A percentile compares a stretch with the other conserved stretches of the same genome.
phyloP scores from a whole-genome alignment of 805 yeast genomes.

The Kluyveromyces dobzhanskii region DNA sequence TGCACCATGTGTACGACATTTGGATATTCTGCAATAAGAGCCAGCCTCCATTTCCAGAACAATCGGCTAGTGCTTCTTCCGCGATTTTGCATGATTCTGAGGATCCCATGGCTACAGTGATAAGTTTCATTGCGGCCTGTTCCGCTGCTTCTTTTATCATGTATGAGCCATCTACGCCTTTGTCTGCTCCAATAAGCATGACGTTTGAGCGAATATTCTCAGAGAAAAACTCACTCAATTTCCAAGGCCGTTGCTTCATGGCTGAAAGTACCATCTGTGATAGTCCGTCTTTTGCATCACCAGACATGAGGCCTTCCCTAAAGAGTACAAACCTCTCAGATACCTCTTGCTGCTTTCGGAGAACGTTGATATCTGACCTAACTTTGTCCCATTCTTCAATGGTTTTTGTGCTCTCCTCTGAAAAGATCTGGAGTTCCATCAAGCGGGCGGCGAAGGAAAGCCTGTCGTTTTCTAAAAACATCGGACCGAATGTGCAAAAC shows the following conservation, averaged over 20 bases:
- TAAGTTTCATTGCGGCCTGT: slow-evolving; percentile 21
- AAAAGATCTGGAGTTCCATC: slow-evolving; percentile 16
- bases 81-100: slow-evolving; percentile 54
- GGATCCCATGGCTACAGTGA: slow-evolving; percentile 65
- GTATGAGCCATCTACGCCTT: slow-evolving; percentile 60
- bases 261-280: slow-evolving; percentile 16
- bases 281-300: slow-evolving; percentile 1
- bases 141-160: slow-evolving; percentile 41
- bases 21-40: slow-evolving; percentile 75
- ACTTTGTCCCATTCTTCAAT: background rate
- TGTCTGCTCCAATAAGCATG: slow-evolving; percentile 48
- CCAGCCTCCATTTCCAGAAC: slow-evolving; percentile 53
- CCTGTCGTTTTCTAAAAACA: slow-evolving; percentile 39
- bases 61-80: slow-evolving; percentile 39
- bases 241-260: slow-evolving; percentile 20
- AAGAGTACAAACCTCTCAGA: background rate
- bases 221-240: slow-evolving; percentile 11
- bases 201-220: slow-evolving; percentile 5
- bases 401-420: background rate
- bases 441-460: slow-evolving; percentile 37
- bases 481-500: slow-evolving; percentile 38
- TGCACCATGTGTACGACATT: slow-evolving; percentile 58
- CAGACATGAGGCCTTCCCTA: background rate
- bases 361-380: background rate
- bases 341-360: background rate